phyloP scores from a whole-genome alignment of 2,329 filamentous ascomycete species.

The Beauveria sp. region DNA sequence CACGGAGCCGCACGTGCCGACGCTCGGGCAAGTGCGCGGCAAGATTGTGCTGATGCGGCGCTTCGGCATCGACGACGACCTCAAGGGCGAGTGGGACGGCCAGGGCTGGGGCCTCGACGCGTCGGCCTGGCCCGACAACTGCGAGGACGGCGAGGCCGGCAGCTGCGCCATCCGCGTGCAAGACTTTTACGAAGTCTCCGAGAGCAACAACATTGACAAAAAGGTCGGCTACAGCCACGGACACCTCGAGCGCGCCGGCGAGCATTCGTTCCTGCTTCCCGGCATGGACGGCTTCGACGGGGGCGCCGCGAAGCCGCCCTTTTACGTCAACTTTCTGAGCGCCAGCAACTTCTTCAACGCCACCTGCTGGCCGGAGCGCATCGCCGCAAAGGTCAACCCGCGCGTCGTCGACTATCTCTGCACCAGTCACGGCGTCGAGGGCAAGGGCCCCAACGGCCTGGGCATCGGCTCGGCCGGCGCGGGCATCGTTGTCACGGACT shows the following conservation, averaged over 20 bases:
- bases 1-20: slow-evolving; percentile 68
- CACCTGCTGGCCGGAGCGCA: slow-evolving; percentile 86
- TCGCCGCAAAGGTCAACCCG: slow-evolving; percentile 83
- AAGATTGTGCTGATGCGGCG: slow-evolving; percentile 79
- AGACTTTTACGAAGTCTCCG: slow-evolving; percentile 86
- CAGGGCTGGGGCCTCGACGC: slow-evolving; percentile 53
- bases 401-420: slow-evolving; percentile 58
- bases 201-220: slow-evolving; percentile 65
- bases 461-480: slow-evolving; percentile 65
- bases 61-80: slow-evolving; percentile 58
- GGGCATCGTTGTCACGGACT: slow-evolving; percentile 87
- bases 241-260: slow-evolving; percentile 67
- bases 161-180: slow-evolving; percentile 71
- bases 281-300: slow-evolving; percentile 23
- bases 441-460: slow-evolving; percentile 41
- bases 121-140: slow-evolving; percentile 79
- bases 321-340: slow-evolving; percentile 86
- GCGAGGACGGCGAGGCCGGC: slow-evolving; percentile 62
- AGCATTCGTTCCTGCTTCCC: slow-evolving; percentile 39
- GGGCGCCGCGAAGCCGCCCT: slow-evolving; percentile 37
- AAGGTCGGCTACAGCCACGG: slow-evolving; percentile 70
- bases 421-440: slow-evolving; percentile 44
- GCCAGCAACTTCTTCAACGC: slow-evolving; percentile 93
- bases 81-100: slow-evolving; percentile 39
- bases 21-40: slow-evolving; percentile 69